These are phyloP conservation scores for Ramalina intermedia DNA, from an alignment of 495 filamentous ascomycete genomes.

Conservation along the genomic window DNA sequence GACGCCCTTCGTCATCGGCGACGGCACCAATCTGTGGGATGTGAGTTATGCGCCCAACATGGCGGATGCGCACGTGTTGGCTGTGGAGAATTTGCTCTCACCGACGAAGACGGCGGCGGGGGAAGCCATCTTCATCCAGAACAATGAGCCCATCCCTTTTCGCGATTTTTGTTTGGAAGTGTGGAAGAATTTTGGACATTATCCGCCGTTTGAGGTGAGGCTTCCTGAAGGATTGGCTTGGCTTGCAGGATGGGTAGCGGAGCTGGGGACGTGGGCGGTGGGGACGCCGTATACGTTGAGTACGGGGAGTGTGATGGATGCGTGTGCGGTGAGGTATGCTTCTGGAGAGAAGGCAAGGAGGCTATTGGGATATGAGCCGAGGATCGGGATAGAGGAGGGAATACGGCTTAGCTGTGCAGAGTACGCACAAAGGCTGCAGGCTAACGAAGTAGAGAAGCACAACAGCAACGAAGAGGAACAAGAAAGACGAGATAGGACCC, in stretches of 20 bases:
- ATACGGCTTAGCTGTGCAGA: conserved; percentile 35
- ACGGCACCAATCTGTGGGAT: conserved; percentile 44
- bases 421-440: neutral
- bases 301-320: conserved; percentile 43
- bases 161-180: conserved; percentile 44
- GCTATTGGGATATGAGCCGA: conserved; percentile 44
- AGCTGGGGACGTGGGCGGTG: conserved; percentile 37
- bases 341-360: conserved; percentile 41
- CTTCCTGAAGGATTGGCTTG: conserved; percentile 39
- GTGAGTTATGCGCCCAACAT: conserved; percentile 47
- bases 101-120: conserved; percentile 39
- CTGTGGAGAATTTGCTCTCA: conserved; percentile 41
- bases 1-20: conserved; percentile 42
- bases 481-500: no score
- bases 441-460: neutral
- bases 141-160: conserved; percentile 46
- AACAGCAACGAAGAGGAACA: no score
- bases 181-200: conserved; percentile 45
- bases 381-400: conserved; percentile 40
- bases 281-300: conserved; percentile 35
- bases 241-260: conserved; percentile 31
- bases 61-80: conserved; percentile 48
- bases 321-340: conserved; percentile 36
- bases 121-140: conserved; percentile 48
- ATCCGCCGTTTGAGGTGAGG: conserved; percentile 33